Evolutionary conservation across 768 basidiomycete species (phyloP), one percentile per base, ranked within the genome.

Genomic region (Tephrocybe rancida): DNA sequence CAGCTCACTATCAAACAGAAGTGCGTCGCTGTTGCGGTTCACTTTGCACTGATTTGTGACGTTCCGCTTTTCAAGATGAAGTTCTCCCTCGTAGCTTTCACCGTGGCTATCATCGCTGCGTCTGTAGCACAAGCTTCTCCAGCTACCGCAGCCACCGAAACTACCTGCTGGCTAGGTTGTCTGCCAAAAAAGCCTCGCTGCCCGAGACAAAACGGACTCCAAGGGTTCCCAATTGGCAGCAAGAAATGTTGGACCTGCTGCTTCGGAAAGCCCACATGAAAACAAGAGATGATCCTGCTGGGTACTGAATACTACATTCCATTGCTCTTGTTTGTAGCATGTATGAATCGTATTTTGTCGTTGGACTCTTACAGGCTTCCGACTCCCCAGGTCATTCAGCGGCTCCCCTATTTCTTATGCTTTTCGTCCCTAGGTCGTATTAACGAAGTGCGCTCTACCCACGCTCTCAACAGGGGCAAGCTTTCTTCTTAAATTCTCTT

Each of bases 81-180:
- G 26, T 18, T 41, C 3, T 29, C 26, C 24, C n/a, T 49, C 13
- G 2, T 41, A 11, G 1, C 35, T 5, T 30, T 49, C 8, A 7
- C 25, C 11, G 21, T 25, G 7, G 19, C 19, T 49, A 16, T 22
- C 25, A 25, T 30, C 25, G 37, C 48, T 30, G 25, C 18, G 11
- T 49, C 37, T 11, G 16, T 14, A 11, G 11, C 19, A 10, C 18
- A 49, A 3, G 48, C 48, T 19, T 35, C 48, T 10, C 38, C 48
- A 3, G 6, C n/a, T 7, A n/a, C 24, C 26, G 13, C 26, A 10
- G 5, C 27, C 8, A 5, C 18, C 26, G 35, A 49, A 11, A 41
- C 48, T 22, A 52, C 57, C 5, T 39, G 35, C 27, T 49, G 37
- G 48, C 25, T 41, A n/a, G 3, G 35, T 7, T 49, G 48, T 21